Percentiles rank a stretch among this genome's conserved stretches.
Conservation (phyloP, 2,329 filamentous ascomycete genomes). For the Diaporthe citrichinensis region DNA sequence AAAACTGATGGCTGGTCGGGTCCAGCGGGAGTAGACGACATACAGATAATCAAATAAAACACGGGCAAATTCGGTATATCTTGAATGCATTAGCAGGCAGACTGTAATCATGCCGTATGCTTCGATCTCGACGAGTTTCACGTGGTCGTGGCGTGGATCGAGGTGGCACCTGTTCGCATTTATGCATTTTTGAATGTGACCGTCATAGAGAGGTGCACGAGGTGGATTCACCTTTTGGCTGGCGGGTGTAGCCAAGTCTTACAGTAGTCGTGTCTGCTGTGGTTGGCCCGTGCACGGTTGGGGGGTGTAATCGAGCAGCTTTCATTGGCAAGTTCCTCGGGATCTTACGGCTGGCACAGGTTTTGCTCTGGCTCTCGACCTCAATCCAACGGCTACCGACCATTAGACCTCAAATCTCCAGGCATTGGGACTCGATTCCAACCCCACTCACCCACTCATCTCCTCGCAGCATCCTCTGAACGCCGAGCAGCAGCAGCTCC, state of each 20-base stretch:
- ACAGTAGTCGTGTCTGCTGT: constrained; percentile 24
- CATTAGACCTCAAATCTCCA: constrained; percentile 46
- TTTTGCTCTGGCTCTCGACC: constrained; percentile 42
- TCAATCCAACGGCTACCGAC: constrained; percentile 43
- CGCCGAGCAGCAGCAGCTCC: constrained; percentile 57
- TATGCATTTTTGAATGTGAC: constrained; percentile 26
- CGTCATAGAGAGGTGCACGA: constrained; percentile 27
- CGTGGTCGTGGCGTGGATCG: neutral
- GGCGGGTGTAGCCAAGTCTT: neutral
- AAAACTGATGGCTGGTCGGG: neutral
- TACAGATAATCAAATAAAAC: neutral
- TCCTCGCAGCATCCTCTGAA: constrained; percentile 50
- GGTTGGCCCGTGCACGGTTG: constrained; percentile 25
- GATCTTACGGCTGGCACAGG: constrained; percentile 40
- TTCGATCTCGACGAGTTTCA: too few relatives aligned
- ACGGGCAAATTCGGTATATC: neutral
- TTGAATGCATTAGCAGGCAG: neutral
- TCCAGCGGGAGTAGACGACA: neutral
- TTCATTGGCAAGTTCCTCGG: constrained; percentile 41
- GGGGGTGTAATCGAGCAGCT: constrained; percentile 36
- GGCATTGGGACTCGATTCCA: constrained; percentile 56
- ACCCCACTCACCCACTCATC: constrained; percentile 49
- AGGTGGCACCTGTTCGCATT: neutral
- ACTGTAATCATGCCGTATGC: neutral
- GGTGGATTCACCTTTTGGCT: neutral